Base-by-base conservation (phyloP, 2,329 filamentous ascomycete species). In the Karstenula rhodostoma region DNA sequence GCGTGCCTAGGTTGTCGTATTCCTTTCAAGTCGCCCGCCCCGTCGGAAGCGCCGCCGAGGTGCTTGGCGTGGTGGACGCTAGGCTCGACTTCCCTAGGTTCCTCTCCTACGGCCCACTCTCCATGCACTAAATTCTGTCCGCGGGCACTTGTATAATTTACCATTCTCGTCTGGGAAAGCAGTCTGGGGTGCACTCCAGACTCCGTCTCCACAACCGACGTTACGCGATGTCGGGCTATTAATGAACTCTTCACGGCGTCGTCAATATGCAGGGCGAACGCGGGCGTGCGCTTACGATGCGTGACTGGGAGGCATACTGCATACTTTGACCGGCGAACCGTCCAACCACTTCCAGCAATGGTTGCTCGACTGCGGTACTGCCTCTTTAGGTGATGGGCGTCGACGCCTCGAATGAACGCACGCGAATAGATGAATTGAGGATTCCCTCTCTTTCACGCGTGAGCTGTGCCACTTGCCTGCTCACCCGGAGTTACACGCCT, bases 381-480 rank as follows among this genome's bases (percentile, higher is more conserved):
- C 27, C 27, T 13, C 42, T 8, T 25, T 37, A 33, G 29, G 50
- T 23, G 22, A 35, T 29, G 50, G 35, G 13, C 22, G 15, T 43
- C 9, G 35, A 53, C 13, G 50, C 10, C 27, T 29, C n/a, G 25
- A 37, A 32, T 25, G 25, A 37, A 32, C 9, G 29, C 4, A 47
- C 42, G 7, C 52, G 52, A 54, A 22, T 44, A 54, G 6, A 46
- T 54, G 51, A 46, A 46, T 13, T n/a, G 47, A 35, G 40, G 40
- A 44, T 15, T 46, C 3, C 15, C 52, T 13, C 10, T 32, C n/a
- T 19, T 12, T 33, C n/a, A 35, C 10, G 15, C n/a, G 51, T n/a
- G n/a, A 55, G 8, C 52, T 55, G 52, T 55, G 52, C 52, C 52
- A 47, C 52, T n/a, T 46, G 25, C 42, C 42, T 55, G 19, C 52